These are phyloP conservation scores for Zalaria sp. DNA, from an alignment of 2,329 filamentous ascomycete species.

Conservation along the genomic window DNA sequence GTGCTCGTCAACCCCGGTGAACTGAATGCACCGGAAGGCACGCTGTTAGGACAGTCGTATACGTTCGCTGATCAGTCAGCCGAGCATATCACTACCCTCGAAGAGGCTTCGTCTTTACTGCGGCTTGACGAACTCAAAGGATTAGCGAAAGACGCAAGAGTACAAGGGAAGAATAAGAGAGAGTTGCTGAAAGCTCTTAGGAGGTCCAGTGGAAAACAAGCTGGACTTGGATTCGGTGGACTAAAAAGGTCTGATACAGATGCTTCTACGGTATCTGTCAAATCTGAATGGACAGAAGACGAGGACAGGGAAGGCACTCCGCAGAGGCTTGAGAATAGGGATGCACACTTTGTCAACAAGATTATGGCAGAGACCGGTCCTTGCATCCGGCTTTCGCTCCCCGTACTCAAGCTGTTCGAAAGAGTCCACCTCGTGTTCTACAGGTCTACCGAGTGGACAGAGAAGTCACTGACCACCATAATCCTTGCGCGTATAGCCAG, in stretches of 20 bases:
- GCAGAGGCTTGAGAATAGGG: conserved; percentile 43
- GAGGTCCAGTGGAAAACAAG: conserved; percentile 60
- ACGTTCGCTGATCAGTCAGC: conserved; percentile 70
- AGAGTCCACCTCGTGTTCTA: conserved; percentile 94
- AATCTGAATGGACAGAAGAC: conserved; percentile 16
- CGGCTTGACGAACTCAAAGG: conserved; percentile 77
- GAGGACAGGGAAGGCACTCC: conserved; percentile 24
- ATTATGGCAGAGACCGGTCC: conserved; percentile 66
- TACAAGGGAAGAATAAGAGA: conserved; percentile 76
- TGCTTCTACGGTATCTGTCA: conserved; percentile 36
- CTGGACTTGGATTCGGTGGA: conserved; percentile 56
- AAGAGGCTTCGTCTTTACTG: conserved; percentile 71
- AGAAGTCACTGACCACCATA: conserved; percentile 89
- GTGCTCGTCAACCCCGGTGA: conserved; percentile 32
- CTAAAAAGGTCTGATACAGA: conserved; percentile 50
- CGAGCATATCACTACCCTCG: conserved; percentile 57
- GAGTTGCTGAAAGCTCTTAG: conserved; percentile 64
- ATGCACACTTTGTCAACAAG: conserved; percentile 61
- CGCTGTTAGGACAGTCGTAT: conserved; percentile 43
- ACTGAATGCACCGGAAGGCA: conserved; percentile 31
- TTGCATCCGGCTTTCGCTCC: conserved; percentile 65
- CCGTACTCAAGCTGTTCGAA: conserved; percentile 71
- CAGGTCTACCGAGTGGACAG: conserved; percentile 89
- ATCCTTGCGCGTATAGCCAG: conserved; percentile 83
- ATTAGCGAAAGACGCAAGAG: conserved; percentile 73